Evolutionary conservation across 176 grass and related monocot species (phyloP), one percentile per base, ranked within the genome.

Genomic region (Zea mays): DNA sequence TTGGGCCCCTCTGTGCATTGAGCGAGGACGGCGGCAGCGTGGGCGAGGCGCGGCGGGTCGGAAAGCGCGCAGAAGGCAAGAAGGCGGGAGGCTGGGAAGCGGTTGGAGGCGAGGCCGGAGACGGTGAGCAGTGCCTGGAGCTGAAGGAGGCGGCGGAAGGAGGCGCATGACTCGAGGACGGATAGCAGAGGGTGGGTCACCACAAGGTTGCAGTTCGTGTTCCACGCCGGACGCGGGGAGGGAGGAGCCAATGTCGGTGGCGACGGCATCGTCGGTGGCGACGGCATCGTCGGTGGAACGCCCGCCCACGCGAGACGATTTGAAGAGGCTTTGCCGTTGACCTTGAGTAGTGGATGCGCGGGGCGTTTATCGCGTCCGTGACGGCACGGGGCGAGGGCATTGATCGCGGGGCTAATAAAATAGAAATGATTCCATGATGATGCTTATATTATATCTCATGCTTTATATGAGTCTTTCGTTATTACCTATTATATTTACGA

Each of bases 11-110:
- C 36, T 4, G 75, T 27, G 34, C 51, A 78, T 0, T 66, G 59
- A 1, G 78, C 78, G 65, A 90, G 83, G 75, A 93, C 27, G 1
- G 68, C 66, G 35, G 51, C 65, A 33, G 85, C 85, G 75, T 93
- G 91, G 51, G 7, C 19, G 44, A 85, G 9, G 46, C 80, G 81
- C 19, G 85, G 85, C 58, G 71, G 85, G 27, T 84, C 79, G 65
- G 91, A 87, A 75, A 88, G 91, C 33, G 82, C 91, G 79, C 85
- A 93, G 82, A 88, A 93, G 71, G 87, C 87, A 35, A 93, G 74
- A 65, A 93, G 74, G 50, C 87, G 87, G 69, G 87, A 90, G 9
- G 82, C 82, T 2, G 91, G 87, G 85, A 93, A 93, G 69, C 91
- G 87, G 70, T 83, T 82, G 3, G 87, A 58, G 50, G 83, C 50